Base-by-base conservation (phyloP, 139 green algal species). In the Spirogloea muscicola region DNA sequence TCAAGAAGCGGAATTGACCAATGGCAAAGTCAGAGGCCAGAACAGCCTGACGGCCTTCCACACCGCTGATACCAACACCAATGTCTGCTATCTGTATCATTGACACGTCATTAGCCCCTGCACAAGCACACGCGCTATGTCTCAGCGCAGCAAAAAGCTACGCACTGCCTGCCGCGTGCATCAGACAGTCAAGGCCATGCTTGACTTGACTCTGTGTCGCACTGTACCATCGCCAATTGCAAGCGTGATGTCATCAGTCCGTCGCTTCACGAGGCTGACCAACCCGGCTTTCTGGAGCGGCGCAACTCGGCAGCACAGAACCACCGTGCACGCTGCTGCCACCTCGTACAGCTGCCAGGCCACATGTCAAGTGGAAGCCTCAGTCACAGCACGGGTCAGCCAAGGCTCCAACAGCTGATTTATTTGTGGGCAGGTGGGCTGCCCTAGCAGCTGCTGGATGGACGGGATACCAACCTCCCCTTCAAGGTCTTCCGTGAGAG, bases 261-360 rank as follows among this genome's bases (percentile, higher is more conserved):
- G 36, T 5, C 58, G 7, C 48, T 78, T 70, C 25, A 93, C 88
- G 66, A 95, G 81, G 38, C 80, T 79, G 1, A 84, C 86, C 34
- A 91, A 68, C 55, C 48, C 43, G n/a, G 74, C 83, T 58, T 87
- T 87, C 48, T 88, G 84, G 13, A 85, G 43, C 18, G 82, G 85
- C 10, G 79, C 83, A 2, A 89, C 85, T 7, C 82, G 74, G 46
- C 89, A 96, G 77, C 87, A 96, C 41, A 96, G 82, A 31, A 93
- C 88, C 41, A 83, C 84, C 33, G 61, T 79, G 81, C 87, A 92
- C 37, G 37, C 29, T 1, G 31, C 86, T 61, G 87, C 91, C 34
- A 93, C 63, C 48, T 81, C 27, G 61, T 92, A 69, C 6, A 86
- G 68, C 61, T 80, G 60, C 42, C 31, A 4, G n/a, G n/a, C n/a